Evolutionary conservation across 257 asterid genomes (phyloP).

Genomic region (Nicotiana paniculata): DNA sequence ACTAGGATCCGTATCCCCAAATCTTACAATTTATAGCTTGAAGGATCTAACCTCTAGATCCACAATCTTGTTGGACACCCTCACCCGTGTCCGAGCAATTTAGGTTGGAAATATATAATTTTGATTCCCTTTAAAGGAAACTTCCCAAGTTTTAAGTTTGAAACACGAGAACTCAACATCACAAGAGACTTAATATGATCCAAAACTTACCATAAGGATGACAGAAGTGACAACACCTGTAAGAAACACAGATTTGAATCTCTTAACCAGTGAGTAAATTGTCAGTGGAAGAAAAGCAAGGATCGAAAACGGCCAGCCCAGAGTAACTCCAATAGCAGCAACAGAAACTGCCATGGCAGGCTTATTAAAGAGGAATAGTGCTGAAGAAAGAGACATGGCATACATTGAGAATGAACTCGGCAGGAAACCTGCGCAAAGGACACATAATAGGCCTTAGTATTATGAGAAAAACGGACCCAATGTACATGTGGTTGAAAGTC

Average conservation of each 20-base stretch:
- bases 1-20: too few relatives aligned
- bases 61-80: too few relatives aligned
- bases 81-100: too few relatives aligned
- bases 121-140: not conserved
- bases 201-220: conserved; percentile 53
- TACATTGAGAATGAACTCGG: conserved; percentile 99
- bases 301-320: conserved; percentile 98
- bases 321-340: conserved; percentile 89
- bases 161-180: not conserved
- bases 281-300: conserved; percentile 93
- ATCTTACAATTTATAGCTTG: too few relatives aligned
- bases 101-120: not conserved
- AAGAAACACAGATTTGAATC: conserved; percentile 55
- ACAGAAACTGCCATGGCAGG: conserved; percentile 77
- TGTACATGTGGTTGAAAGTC: not conserved
- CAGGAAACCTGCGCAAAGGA: conserved; percentile 67
- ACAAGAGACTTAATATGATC: not conserved
- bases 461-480: not conserved
- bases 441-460: conserved; percentile 4
- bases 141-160: not conserved
- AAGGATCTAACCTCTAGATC: too few relatives aligned
- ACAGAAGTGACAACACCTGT: conserved; percentile 64
- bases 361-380: conserved; percentile 77
- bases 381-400: conserved; percentile 92
- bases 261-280: conserved; percentile 55